phyloP scores from a whole-genome alignment of 805 yeast genomes.

The Wickerhamomyces sydowiorum region DNA sequence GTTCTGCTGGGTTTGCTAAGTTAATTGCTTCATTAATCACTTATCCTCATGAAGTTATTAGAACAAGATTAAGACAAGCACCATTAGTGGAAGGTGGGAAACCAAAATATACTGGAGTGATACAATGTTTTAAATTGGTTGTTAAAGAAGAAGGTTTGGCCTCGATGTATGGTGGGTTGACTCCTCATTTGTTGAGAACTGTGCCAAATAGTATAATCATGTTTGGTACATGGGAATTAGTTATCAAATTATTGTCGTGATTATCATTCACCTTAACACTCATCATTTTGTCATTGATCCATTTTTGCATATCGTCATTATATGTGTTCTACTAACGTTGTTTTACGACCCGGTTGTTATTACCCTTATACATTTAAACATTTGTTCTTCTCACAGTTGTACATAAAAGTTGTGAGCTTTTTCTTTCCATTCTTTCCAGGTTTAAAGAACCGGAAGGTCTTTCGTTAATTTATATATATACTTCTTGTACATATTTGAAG shows the following conservation, averaged over 20 bases:
- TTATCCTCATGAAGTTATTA: constrained; percentile 95
- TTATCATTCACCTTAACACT: too few species aligned
- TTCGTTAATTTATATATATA: too few species aligned
- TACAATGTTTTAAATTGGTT: constrained; percentile 83
- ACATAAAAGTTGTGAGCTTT: too few species aligned
- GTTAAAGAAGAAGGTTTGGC: constrained; percentile 87
- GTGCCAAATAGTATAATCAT: constrained; percentile 97
- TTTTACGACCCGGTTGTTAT: too few species aligned
- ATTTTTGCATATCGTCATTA: too few species aligned
- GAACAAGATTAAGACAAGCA: constrained; percentile 94
- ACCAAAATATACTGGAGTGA: constrained; percentile 82
- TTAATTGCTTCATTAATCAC: constrained; percentile 88
- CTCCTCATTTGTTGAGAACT: constrained; percentile 94
- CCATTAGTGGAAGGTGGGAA: constrained; percentile 68
- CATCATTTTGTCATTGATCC: not conserved
- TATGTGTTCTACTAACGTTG: not conserved
- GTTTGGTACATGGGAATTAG: constrained; percentile 98
- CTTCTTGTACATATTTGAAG: too few species aligned
- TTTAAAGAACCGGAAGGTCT: too few species aligned
- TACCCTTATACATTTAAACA: too few species aligned
- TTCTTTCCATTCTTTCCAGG: too few species aligned
- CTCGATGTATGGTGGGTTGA: constrained; percentile 95
- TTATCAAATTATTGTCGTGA: constrained; percentile 50
- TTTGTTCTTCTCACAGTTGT: too few species aligned
- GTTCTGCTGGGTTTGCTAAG: constrained; percentile 96